Conservation (phyloP, 2,329 filamentous ascomycete genomes). For the Colletotrichum kahawae region DNA sequence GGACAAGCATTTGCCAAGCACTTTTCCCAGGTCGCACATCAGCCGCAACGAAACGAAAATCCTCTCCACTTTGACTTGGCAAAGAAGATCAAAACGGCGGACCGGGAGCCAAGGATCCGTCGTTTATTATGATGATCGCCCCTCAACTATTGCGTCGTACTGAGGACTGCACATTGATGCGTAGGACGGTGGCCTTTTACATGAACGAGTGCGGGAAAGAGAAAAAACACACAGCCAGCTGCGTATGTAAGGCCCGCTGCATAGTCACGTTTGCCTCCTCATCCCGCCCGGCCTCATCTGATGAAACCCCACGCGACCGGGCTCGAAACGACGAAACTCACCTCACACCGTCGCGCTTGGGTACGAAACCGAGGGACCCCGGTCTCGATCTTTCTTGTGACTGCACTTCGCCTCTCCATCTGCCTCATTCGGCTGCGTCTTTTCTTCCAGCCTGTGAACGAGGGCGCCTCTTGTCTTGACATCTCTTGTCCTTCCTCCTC, state of each 20-base stretch:
- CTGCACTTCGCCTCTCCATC: not conserved
- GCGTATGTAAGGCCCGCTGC: not conserved
- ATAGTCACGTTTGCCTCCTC: not conserved
- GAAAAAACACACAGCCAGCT: not conserved
- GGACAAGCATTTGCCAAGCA: constrained; percentile 14
- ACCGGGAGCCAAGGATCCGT: not conserved
- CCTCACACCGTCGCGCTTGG: constrained; percentile 1
- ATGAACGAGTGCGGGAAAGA: not conserved
- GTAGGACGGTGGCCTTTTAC: not conserved
- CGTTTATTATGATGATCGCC: not conserved
- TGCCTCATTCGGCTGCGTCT: not conserved
- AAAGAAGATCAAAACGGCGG: constrained; percentile 10
- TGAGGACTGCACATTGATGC: not conserved
- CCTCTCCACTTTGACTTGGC: not conserved
- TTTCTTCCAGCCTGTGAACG: not conserved
- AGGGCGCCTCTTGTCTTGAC: not conserved
- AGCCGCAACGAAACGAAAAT: constrained; percentile 12
- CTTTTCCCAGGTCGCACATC: not conserved
- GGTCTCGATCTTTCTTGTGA: not conserved
- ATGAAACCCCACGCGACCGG: constrained; percentile 7
- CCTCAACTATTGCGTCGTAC: not conserved
- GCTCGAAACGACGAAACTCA: constrained; percentile 17
- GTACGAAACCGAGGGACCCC: not conserved
- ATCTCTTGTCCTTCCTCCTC: not conserved
- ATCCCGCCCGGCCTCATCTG: constrained; percentile 9